phyloP scores from a whole-genome alignment of 768 basidiomycete species.

The Rhizopogon vinicolor region DNA sequence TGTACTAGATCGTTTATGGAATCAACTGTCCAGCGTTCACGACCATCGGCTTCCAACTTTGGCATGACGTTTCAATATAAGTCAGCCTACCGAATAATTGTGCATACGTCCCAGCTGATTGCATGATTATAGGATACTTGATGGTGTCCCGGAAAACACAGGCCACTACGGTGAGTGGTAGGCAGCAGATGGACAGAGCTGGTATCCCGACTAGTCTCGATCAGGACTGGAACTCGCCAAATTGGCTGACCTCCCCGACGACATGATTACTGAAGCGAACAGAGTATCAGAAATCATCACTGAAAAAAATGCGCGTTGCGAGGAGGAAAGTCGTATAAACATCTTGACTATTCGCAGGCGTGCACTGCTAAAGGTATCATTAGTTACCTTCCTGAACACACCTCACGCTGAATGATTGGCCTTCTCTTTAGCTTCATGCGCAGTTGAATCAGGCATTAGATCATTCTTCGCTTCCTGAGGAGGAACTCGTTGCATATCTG shows the following conservation, averaged over 20 bases:
- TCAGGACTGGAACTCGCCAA: constrained; percentile 85
- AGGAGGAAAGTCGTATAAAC: constrained; percentile 59
- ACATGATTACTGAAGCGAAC: constrained; percentile 60
- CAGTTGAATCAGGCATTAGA: constrained; percentile 72
- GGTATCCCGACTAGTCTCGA: not conserved
- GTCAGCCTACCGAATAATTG: constrained; percentile 28
- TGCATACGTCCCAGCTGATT: not conserved
- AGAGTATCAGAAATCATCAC: constrained; percentile 57
- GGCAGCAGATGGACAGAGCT: not conserved
- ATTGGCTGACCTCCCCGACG: constrained; percentile 77
- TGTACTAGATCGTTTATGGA: not conserved
- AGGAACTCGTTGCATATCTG: constrained; percentile 63
- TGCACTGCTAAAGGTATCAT: constrained; percentile 58
- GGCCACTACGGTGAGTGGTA: constrained; percentile 65
- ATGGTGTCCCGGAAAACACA: constrained; percentile 57
- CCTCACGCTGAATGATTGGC: not conserved
- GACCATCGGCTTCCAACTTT: constrained; percentile 49
- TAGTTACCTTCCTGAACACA: not conserved
- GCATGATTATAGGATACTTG: constrained; percentile 52
- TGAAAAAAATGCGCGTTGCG: constrained; percentile 49
- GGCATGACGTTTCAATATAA: constrained; percentile 79
- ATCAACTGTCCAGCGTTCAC: constrained; percentile 39
- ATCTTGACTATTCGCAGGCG: constrained; percentile 60
- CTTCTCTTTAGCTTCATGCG: constrained; percentile 52
- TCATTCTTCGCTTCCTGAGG: constrained; percentile 68